phyloP scores from a whole-genome alignment of 345 rosid genomes.

The Eucalyptus tenuipes region DNA sequence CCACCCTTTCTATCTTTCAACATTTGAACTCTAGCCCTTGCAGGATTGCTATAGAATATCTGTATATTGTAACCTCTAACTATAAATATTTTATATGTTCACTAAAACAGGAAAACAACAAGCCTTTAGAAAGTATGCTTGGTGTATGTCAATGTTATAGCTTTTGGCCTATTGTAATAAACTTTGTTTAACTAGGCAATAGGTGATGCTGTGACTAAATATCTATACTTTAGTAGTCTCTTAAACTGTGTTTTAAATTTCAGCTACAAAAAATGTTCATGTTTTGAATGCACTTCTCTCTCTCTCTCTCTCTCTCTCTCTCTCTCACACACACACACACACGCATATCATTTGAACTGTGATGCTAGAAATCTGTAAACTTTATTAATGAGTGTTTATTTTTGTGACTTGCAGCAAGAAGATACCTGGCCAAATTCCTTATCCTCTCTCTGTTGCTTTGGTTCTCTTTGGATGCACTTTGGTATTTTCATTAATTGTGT shows the following conservation, averaged over 20 bases:
- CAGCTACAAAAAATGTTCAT: background rate
- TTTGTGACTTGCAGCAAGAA: slow-evolving; percentile 46
- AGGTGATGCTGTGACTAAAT: background rate
- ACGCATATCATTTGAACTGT: background rate
- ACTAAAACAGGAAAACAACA: background rate
- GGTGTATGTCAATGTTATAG: background rate
- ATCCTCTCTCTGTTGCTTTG: slow-evolving; percentile 61
- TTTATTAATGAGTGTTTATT: background rate
- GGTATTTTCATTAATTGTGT: slow-evolving; percentile 59
- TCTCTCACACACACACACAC: no score
- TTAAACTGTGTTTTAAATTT: background rate
- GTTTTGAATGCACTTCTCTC: background rate
- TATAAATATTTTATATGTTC: background rate
- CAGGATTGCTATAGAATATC: background rate
- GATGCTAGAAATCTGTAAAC: background rate
- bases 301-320: background rate
- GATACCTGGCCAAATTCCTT: slow-evolving; percentile 49
- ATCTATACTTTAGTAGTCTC: background rate
- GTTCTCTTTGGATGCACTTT: slow-evolving; percentile 67
- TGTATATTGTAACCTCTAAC: background rate
- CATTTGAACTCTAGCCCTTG: background rate
- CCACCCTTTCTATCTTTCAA: background rate
- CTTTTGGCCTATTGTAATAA: background rate
- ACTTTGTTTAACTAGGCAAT: background rate
- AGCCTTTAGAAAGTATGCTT: background rate